A percentile compares a stretch with the other conserved stretches of the same genome.
Conservation (phyloP, 192 early-diverging fungal species). For the Gaertneriomyces semiglobifer region DNA sequence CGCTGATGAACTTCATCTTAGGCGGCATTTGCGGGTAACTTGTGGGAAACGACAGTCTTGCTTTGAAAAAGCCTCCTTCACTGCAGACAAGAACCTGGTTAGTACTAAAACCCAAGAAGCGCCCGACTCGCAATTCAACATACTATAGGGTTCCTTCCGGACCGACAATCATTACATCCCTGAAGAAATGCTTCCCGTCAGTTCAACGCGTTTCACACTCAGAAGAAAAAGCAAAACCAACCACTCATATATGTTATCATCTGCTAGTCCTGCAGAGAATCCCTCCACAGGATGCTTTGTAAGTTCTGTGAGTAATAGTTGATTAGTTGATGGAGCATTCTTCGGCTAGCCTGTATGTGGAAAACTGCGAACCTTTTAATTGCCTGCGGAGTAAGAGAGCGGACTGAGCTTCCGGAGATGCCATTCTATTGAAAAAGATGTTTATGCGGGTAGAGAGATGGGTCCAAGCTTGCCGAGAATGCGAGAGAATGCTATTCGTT, state of each 20-base stretch:
- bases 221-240: slow-evolving; percentile 30
- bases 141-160: slow-evolving; percentile 83
- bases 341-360: background rate
- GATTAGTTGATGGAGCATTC: background rate
- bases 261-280: slow-evolving; percentile 89
- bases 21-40: slow-evolving; percentile 88
- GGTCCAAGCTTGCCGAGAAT: too few species aligned
- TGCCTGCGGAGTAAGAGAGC: slow-evolving; percentile 38
- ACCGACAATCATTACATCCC: slow-evolving; percentile 89
- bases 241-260: slow-evolving; percentile 87
- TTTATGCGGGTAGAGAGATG: too few species aligned
- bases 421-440: background rate
- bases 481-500: too few species aligned
- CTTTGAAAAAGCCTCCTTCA: slow-evolving; percentile 95
- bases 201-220: background rate
- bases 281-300: slow-evolving; percentile 67
- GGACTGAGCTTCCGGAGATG: slow-evolving; percentile 19
- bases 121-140: slow-evolving; percentile 26
- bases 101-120: slow-evolving; percentile 8
- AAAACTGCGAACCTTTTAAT: slow-evolving; percentile 30
- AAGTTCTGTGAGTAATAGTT: slow-evolving; percentile 57
- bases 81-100: slow-evolving; percentile 33
- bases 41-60: slow-evolving; percentile 45
- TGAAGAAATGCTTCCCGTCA: slow-evolving; percentile 40
- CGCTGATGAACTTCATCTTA: slow-evolving; percentile 74